Evolutionary conservation across 306 rosid species (phyloP).

Genomic region (Parietaria judaica): DNA sequence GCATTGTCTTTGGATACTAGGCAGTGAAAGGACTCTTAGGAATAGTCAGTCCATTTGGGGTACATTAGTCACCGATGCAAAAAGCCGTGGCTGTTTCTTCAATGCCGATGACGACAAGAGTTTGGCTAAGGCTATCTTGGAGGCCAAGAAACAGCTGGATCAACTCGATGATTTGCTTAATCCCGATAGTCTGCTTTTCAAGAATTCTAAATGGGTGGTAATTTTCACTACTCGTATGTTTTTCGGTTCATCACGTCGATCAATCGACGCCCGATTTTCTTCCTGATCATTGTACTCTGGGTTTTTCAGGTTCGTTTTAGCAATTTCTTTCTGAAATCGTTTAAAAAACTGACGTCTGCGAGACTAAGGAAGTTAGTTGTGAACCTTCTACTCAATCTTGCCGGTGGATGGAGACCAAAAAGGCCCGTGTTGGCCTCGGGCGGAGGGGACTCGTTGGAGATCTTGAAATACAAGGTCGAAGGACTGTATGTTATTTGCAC

Average conservation of each 20-base stretch:
- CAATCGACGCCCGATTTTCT: not conserved
- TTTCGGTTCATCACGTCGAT: not conserved
- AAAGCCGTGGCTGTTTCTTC: slow-evolving; percentile 49
- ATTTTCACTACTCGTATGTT: not conserved
- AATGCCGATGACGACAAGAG: slow-evolving; percentile 54
- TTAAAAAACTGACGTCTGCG: slow-evolving; percentile 31
- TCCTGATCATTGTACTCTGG: not conserved
- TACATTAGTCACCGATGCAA: slow-evolving; percentile 47
- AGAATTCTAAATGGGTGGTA: slow-evolving; percentile 68
- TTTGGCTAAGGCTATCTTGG: slow-evolving; percentile 49
- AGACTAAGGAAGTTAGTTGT: slow-evolving; percentile 37
- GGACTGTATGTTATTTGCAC: slow-evolving; percentile 42
- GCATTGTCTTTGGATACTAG: slow-evolving; percentile 75
- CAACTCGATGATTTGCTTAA: slow-evolving; percentile 65
- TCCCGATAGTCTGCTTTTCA: slow-evolving; percentile 45
- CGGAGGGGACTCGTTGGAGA: slow-evolving; percentile 37
- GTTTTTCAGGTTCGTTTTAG: slow-evolving; percentile 58
- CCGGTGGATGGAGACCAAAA: slow-evolving; percentile 74
- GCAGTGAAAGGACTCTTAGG: slow-evolving; percentile 43
- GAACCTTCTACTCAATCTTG: slow-evolving; percentile 46
- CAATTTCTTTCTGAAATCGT: slow-evolving; percentile 59
- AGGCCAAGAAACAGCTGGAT: slow-evolving; percentile 46
- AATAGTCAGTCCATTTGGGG: slow-evolving; percentile 49
- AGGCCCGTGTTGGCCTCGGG: slow-evolving; percentile 22
- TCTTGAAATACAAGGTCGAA: slow-evolving; percentile 54